Evolutionary conservation across 345 rosid genomes (phyloP).

Genomic region (Boechera stricta): DNA sequence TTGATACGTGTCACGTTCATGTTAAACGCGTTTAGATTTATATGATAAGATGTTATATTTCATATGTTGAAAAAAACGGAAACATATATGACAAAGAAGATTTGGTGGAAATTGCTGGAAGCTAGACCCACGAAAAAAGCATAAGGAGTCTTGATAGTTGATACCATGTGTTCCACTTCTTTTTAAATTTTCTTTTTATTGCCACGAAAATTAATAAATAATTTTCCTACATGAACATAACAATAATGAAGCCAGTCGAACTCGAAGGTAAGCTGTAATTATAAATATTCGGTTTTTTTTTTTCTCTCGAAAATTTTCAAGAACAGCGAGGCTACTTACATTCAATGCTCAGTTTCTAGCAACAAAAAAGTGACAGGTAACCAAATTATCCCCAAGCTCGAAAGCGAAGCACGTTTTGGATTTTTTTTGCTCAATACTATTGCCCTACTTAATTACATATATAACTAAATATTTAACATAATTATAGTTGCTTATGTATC

Average conservation of each 20-base stretch:
- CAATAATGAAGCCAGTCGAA: slow-evolving; percentile 22
- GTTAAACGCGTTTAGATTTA: no score
- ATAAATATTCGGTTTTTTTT: neutral
- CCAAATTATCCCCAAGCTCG: no score
- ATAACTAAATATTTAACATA: no score
- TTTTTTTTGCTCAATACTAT: no score
- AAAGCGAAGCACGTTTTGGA: no score
- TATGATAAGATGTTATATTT: neutral
- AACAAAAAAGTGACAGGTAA: no score
- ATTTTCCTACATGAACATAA: slow-evolving; percentile 6
- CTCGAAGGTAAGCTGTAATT: neutral
- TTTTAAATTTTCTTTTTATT: neutral
- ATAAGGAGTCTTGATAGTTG: slow-evolving; percentile 13
- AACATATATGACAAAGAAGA: slow-evolving; percentile 30
- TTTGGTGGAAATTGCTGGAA: slow-evolving; percentile 45
- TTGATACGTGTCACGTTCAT: no score
- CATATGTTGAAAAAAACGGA: slow-evolving; percentile 7
- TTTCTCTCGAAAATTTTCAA: neutral
- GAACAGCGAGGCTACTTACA: no score
- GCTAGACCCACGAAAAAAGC: slow-evolving; percentile 32
- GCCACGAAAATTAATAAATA: neutral
- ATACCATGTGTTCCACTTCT: slow-evolving; percentile 32
- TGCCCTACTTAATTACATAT: no score
- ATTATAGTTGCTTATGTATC: no score
- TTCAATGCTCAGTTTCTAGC: no score